Evolutionary conservation across 352 stramenopile species (phyloP).

Genomic region (Pythium myriotylum): DNA sequence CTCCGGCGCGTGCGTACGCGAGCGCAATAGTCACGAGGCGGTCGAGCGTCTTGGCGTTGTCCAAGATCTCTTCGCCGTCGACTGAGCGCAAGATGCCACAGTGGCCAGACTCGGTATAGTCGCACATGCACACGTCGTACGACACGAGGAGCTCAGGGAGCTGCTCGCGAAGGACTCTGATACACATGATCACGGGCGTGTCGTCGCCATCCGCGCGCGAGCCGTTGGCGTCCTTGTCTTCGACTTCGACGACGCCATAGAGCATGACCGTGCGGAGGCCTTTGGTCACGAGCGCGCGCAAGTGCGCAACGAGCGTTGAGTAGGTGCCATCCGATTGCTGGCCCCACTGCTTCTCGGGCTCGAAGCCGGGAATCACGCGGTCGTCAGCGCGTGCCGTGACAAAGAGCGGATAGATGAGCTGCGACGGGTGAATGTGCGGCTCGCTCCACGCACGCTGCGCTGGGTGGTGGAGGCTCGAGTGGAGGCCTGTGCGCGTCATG

Average conservation of each 20-base stretch:
- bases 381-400: conserved; percentile 75
- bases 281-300: conserved; percentile 70
- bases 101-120: conserved; percentile 90
- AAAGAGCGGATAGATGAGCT: conserved; percentile 92
- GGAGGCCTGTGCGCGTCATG: conserved; percentile 43
- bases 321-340: conserved; percentile 59
- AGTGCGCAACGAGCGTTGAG: conserved; percentile 72
- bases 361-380: conserved; percentile 72
- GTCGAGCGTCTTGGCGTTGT: conserved; percentile 96
- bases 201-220: conserved; percentile 71
- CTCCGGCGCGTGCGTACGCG: conserved; percentile 94
- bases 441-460: conserved; percentile 85
- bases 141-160: conserved; percentile 81
- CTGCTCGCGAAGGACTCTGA: conserved; percentile 55
- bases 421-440: conserved; percentile 84
- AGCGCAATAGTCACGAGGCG: conserved; percentile 96
- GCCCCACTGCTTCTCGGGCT: conserved; percentile 88
- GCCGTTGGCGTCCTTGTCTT: conserved; percentile 77
- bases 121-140: conserved; percentile 90
- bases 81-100: conserved; percentile 84
- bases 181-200: conserved; percentile 83
- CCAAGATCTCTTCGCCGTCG: conserved; percentile 95
- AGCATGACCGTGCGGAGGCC: conserved; percentile 87
- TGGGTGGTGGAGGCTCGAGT: conserved; percentile 83
- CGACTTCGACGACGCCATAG: conserved; percentile 88